Evolutionary conservation across 768 basidiomycete genomes (phyloP), one percentile per base, ranked within the genome.

Genomic region (Lactarius indigo): DNA sequence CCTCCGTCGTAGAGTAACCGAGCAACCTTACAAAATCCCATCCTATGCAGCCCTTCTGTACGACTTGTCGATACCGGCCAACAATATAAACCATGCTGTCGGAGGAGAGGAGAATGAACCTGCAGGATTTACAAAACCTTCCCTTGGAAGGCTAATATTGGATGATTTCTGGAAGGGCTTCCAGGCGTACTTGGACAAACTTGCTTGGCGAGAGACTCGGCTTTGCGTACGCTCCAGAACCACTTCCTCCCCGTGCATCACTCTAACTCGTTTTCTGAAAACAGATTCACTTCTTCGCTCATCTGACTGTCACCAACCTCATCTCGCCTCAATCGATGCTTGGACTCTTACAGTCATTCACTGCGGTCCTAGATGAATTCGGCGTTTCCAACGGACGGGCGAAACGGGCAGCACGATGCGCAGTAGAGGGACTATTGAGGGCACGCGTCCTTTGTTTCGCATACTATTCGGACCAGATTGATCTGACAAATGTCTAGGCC

Each of bases 131-230:
- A 54, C 33, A 57, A 47, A 69, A 74, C 80, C 78, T 23, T 79
- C 86, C 0, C 75, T 91, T 0, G 91, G 92, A 2, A 84, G 84
- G 61, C 84, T 88, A 55, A 81, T 96, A 18, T 78, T 96, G 23
- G 90, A 95, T 70, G 94, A 98, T 73, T 89, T 95, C 65, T 91
- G 90, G 85, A 92, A 91, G 76, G 91, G 90, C 2, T 97, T 98
- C 75, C 92, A 94, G 72, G 83, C 85, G 2, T 93, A 88, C 74
- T 80, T 98, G 26, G 95, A 97, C 77, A 91, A 91, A 69, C 79
- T 94, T 31, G 87, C 91, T 62, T 98, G 96, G 96, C 83, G 93
- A 72, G 92, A 96, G 71, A 88, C 91, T 54, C 85, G 96, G 68
- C 81, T 95, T 74, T 90, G 90, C 70, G 95, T 96, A 74, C 77